phyloP scores from a whole-genome alignment of 2,329 filamentous ascomycete genomes.

The Sclerotiophoma versabilis region DNA sequence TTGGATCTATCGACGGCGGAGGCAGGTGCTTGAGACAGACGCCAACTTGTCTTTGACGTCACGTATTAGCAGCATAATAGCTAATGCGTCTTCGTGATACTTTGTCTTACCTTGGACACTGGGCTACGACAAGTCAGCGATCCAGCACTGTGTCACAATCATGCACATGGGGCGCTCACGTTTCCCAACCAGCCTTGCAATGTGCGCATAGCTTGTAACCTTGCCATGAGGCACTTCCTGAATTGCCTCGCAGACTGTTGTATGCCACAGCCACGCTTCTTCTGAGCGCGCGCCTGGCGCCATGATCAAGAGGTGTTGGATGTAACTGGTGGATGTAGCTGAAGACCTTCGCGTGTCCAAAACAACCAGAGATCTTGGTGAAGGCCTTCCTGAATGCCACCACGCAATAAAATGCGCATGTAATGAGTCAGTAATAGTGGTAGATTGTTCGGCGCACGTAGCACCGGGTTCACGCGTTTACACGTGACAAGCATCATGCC shows the following conservation, averaged over 20 bases:
- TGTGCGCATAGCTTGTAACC: constrained; percentile 88
- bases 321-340: background rate
- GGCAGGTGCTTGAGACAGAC: constrained; percentile 88
- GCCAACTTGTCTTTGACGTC: constrained; percentile 75
- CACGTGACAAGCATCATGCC: constrained; percentile 34
- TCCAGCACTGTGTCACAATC: constrained; percentile 13
- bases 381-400: background rate
- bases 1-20: constrained; percentile 51
- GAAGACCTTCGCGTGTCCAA: background rate
- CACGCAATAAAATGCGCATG: background rate
- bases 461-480: constrained; percentile 23
- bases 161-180: constrained; percentile 60
- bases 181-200: constrained; percentile 74
- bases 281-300: constrained; percentile 65
- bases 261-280: constrained; percentile 76
- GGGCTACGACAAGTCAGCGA: constrained; percentile 48
- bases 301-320: constrained; percentile 63
- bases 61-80: constrained; percentile 60
- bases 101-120: constrained; percentile 54
- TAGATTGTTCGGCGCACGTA: constrained; percentile 3
- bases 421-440: background rate
- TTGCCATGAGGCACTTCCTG: constrained; percentile 83
- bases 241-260: constrained; percentile 80
- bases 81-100: constrained; percentile 17
- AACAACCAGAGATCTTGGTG: background rate